Evolutionary conservation across 1,139 yeast species (phyloP).

Genomic region (Pneumocystis oryctolagi): DNA sequence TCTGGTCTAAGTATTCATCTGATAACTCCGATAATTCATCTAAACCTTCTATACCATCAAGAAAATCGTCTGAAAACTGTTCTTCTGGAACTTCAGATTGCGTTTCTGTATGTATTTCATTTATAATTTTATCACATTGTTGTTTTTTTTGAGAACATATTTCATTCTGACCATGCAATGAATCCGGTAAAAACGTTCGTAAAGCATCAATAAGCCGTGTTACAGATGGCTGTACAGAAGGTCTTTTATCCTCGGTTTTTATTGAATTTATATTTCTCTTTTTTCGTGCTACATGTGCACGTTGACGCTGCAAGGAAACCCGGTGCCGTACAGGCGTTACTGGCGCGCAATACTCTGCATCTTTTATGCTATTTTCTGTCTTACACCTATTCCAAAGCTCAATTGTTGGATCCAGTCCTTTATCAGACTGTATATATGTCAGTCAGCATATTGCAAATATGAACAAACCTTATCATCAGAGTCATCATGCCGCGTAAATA

Average conservation of each 20-base stretch:
- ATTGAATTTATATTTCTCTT: not conserved
- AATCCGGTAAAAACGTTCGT: not conserved
- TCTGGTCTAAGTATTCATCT: not conserved
- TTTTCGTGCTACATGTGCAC: not conserved
- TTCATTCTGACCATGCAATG: not conserved
- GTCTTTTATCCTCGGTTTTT: not conserved
- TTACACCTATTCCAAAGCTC: not conserved
- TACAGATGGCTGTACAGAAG: not conserved
- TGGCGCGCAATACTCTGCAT: not conserved
- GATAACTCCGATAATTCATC: not conserved
- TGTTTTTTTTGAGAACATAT: not conserved
- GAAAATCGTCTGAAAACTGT: not conserved
- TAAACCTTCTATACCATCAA: not conserved
- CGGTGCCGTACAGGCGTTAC: not conserved
- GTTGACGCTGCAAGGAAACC: not conserved
- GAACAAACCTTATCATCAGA: not conserved
- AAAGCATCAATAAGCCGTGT: not conserved
- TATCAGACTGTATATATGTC: not conserved
- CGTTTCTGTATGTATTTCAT: not conserved
- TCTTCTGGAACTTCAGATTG: not conserved
- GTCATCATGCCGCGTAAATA: not conserved
- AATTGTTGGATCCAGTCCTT: not conserved
- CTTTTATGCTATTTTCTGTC: not conserved
- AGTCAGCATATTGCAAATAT: not conserved
- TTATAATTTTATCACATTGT: not conserved